Conservation (phyloP, 2,329 filamentous ascomycete species). For the Hysterium pulicare region DNA sequence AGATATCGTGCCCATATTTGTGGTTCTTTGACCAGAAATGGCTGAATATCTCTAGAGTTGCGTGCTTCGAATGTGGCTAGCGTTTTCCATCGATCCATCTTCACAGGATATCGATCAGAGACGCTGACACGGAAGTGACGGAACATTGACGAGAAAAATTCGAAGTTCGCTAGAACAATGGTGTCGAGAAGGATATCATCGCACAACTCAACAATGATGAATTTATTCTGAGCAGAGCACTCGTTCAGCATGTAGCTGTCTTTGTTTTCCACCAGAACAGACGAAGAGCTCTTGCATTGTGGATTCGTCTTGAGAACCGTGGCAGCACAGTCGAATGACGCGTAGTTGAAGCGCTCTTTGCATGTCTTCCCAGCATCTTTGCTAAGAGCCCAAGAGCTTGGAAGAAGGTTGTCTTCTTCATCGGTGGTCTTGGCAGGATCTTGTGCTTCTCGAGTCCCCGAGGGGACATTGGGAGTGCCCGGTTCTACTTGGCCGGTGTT, state of each 20-base stretch:
- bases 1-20: conserved; percentile 95
- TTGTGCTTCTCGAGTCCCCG: conserved; percentile 13
- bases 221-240: conserved; percentile 83
- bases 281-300: conserved; percentile 81
- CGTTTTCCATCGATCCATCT: conserved; percentile 85
- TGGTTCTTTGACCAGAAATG: conserved; percentile 90
- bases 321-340: conserved; percentile 94
- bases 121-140: conserved; percentile 87
- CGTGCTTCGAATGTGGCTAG: conserved; percentile 85
- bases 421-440: conserved; percentile 16
- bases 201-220: conserved; percentile 89
- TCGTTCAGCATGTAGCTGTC: conserved; percentile 97
- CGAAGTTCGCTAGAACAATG: conserved; percentile 94
- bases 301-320: conserved; percentile 87
- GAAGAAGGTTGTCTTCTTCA: conserved; percentile 27
- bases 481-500: conserved; percentile 26
- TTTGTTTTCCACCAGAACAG: conserved; percentile 92
- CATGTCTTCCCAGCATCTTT: conserved; percentile 96
- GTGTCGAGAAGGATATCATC: conserved; percentile 87
- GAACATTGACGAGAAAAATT: conserved; percentile 98
- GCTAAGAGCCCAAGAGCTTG: conserved; percentile 53
- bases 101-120: conserved; percentile 91
- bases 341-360: conserved; percentile 96
- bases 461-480: conserved; percentile 15
- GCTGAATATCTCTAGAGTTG: conserved; percentile 90